Evolutionary conservation across 768 basidiomycete genomes (phyloP).

Genomic region (Amylocystis lapponica): DNA sequence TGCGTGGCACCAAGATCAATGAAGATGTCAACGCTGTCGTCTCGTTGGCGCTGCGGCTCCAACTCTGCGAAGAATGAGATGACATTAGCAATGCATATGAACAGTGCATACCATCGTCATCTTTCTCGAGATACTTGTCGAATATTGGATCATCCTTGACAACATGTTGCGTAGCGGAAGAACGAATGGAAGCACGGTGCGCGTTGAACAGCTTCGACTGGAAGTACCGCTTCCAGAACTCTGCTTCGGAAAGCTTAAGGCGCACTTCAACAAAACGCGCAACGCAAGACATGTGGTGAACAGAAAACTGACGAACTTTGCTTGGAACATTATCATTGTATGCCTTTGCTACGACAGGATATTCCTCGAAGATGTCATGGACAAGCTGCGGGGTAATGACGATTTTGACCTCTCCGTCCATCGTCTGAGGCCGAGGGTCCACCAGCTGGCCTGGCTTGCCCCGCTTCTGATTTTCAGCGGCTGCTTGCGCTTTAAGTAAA

Average conservation of each 20-base stretch:
- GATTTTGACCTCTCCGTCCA: slow-evolving; percentile 85
- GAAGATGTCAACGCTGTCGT: slow-evolving; percentile 68
- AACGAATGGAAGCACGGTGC: slow-evolving; percentile 89
- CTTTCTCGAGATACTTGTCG: slow-evolving; percentile 92
- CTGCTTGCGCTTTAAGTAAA: slow-evolving; percentile 69
- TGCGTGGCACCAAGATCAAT: slow-evolving; percentile 83
- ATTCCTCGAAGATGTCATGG: slow-evolving; percentile 96
- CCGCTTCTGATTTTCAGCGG: slow-evolving; percentile 65
- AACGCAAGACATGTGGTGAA: neutral
- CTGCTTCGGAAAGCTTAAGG: slow-evolving; percentile 74
- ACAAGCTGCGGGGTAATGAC: slow-evolving; percentile 88
- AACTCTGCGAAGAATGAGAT: slow-evolving; percentile 43
- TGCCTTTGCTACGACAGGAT: slow-evolving; percentile 89
- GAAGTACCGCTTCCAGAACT: slow-evolving; percentile 98
- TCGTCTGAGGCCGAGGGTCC: slow-evolving; percentile 81
- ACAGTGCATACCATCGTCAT: slow-evolving; percentile 74
- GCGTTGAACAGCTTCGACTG: slow-evolving; percentile 93
- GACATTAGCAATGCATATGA: neutral
- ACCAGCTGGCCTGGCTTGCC: slow-evolving; percentile 85
- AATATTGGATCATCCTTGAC: slow-evolving; percentile 91
- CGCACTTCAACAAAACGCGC: neutral
- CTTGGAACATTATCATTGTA: slow-evolving; percentile 90
- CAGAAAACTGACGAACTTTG: slow-evolving; percentile 42
- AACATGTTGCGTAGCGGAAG: slow-evolving; percentile 75
- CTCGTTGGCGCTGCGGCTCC: slow-evolving; percentile 66